phyloP scores from a whole-genome alignment of 257 asterid species.

The Echites panduratus region DNA sequence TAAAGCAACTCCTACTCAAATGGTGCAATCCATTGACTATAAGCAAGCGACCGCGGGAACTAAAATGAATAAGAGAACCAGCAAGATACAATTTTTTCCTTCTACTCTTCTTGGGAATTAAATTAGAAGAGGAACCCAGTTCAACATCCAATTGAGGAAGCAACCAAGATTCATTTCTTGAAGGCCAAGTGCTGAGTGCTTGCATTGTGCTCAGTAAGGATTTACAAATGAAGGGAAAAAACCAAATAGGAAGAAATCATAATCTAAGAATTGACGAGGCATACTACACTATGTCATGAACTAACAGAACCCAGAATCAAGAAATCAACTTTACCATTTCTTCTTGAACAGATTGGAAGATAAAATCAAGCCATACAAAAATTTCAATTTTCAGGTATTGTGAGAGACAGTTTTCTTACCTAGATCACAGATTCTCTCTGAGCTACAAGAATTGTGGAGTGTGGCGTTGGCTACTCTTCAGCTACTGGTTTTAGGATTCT shows the following conservation, averaged over 20 bases:
- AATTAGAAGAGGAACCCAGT: conserved; percentile 24
- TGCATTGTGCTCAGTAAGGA: conserved; percentile 49
- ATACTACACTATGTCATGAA: background rate
- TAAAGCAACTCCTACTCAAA: conserved; percentile 13
- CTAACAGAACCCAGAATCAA: background rate
- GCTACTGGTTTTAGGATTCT: conserved; percentile 22
- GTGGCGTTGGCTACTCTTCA: conserved; percentile 10
- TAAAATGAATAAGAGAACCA: conserved; percentile 10
- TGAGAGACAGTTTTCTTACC: conserved; percentile 5
- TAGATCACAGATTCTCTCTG: background rate
- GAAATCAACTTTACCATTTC: background rate
- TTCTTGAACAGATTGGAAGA: background rate
- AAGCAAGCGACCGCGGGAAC: conserved; percentile 15
- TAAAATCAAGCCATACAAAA: background rate
- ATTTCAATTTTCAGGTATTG: background rate
- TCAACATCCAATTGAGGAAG: conserved; percentile 42
- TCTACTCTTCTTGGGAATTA: conserved; percentile 28
- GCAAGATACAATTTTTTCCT: conserved; percentile 33
- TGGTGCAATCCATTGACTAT: conserved; percentile 19
- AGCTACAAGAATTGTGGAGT: conserved; percentile 9
- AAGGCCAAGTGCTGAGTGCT: conserved; percentile 55
- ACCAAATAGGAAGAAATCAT: conserved; percentile 12
- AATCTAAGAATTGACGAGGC: conserved; percentile 16
- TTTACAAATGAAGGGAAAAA: conserved; percentile 4
- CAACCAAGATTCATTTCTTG: conserved; percentile 35